Evolutionary conservation across 192 early-diverging fungal genomes (phyloP).

Genomic region (Funneliformis geosporum): DNA sequence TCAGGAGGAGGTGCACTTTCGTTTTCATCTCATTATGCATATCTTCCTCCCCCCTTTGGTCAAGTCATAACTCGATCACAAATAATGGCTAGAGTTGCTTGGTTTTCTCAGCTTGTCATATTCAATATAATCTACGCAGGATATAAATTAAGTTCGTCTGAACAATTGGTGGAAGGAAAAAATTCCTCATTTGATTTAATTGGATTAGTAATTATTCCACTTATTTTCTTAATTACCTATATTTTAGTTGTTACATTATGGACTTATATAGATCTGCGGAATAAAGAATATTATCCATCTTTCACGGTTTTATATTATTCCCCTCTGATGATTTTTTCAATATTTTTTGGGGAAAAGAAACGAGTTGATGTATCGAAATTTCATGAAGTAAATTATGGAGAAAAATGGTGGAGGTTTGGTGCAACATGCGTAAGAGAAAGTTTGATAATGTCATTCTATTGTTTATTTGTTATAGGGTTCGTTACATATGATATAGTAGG

Average conservation of each 20-base stretch:
- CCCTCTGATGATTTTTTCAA: conserved; percentile 29
- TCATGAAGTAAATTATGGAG: conserved; percentile 35
- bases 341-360: conserved; percentile 34
- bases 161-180: neutral
- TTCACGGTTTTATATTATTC: conserved; percentile 32
- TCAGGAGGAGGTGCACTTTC: conserved; percentile 9
- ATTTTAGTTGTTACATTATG: conserved; percentile 23
- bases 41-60: conserved; percentile 28
- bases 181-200: conserved; percentile 2
- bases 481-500: conserved; percentile 26
- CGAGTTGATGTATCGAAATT: conserved; percentile 30
- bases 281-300: conserved; percentile 27
- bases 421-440: conserved; percentile 19
- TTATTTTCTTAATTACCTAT: conserved; percentile 13
- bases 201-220: conserved; percentile 23
- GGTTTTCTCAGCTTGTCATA: conserved; percentile 19
- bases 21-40: conserved; percentile 25
- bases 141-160: conserved; percentile 12
- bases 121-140: conserved; percentile 30
- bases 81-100: conserved; percentile 26
- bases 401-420: conserved; percentile 33
- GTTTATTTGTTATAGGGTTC: conserved; percentile 25
- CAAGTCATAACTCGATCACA: conserved; percentile 9
- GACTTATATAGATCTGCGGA: conserved; percentile 26
- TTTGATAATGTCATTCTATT: conserved; percentile 22